Base-by-base conservation (phyloP, 805 yeast species). In the Ogataea zsoltii region DNA sequence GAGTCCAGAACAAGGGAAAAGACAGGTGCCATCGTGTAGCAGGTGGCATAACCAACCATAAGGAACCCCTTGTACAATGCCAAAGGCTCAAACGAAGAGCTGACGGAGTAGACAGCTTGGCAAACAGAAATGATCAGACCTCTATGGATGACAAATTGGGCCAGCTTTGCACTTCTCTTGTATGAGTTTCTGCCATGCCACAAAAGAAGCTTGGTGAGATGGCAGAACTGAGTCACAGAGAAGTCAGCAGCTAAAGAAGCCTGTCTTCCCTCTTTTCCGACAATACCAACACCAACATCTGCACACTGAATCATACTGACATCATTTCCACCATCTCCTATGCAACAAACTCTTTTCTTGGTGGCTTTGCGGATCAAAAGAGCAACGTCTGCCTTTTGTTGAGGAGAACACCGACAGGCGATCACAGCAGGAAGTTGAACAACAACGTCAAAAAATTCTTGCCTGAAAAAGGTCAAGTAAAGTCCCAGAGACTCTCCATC, bases 101-200 rank as follows among this genome's bases (percentile, higher is more conserved):
- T 78, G 12, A 92, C 78, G 2, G 97, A 90, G 64, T 79, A 94
- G 13, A 94, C 90, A 1, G 96, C 96, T 67, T 94, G 99, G 43
- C 97, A 92, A 4, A 92, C 91, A 2, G 96, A 88, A 41, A 94
- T 92, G 34, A 94, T 77, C 42, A 94, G 74, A 25, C 99, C 99
- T 63, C 99, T 82, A 63, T 94, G 99, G 61, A 94, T 94, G 38
- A 94, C 90, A 70, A 94, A 92, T 63, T 94, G 99, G 1, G 97
- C 88, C 49, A 94, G 71, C 65, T 94, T 94, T 1, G 99, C 96
- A 33, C 96, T 87, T 58, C 98, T 75, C 65, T 95, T 94, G 69
- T 94, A 94, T 3, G 97, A 88, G 66, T 95, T 94, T 63, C 99
- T 79, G 7, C 99, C 99, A 65, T 94, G 99, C 99, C 99, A 94